Evolutionary conservation across 352 stramenopile genomes (phyloP).

Genomic region (Pythium apleroticum): DNA sequence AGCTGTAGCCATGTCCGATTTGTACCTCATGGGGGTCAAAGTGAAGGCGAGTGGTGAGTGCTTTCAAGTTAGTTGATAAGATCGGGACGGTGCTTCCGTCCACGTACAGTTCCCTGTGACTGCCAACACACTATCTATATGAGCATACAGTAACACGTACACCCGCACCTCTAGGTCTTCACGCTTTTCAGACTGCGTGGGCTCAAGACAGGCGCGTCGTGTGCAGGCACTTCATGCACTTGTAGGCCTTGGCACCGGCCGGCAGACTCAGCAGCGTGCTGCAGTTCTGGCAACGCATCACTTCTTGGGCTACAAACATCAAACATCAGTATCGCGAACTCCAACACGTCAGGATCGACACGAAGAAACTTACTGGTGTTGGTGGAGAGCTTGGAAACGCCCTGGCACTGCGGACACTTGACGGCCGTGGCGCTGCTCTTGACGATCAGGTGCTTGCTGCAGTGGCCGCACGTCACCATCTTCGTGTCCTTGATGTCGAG

Average conservation of each 20-base stretch:
- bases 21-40: background rate
- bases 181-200: background rate
- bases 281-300: slow-evolving; percentile 88
- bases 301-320: slow-evolving; percentile 62
- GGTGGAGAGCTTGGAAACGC: slow-evolving; percentile 80
- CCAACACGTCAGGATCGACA: background rate
- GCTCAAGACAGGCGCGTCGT: slow-evolving; percentile 79
- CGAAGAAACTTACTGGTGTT: slow-evolving; percentile 67
- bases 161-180: background rate
- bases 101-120: too few relatives aligned
- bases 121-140: background rate
- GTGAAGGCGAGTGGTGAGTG: too few relatives aligned
- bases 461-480: slow-evolving; percentile 84
- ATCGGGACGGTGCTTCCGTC: too few relatives aligned
- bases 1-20: slow-evolving; percentile 7
- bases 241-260: slow-evolving; percentile 80
- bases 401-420: slow-evolving; percentile 79
- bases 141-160: slow-evolving; percentile 11
- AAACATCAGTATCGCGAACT: slow-evolving; percentile 3
- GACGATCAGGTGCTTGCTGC: slow-evolving; percentile 81
- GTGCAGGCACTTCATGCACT: slow-evolving; percentile 88
- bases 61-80: too few relatives aligned
- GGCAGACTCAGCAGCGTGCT: slow-evolving; percentile 83
- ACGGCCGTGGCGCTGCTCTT: slow-evolving; percentile 75
- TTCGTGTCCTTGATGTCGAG: slow-evolving; percentile 80